Base-by-base conservation (phyloP, 2,329 filamentous ascomycete genomes). In the Phaeoacremonium minimum region DNA sequence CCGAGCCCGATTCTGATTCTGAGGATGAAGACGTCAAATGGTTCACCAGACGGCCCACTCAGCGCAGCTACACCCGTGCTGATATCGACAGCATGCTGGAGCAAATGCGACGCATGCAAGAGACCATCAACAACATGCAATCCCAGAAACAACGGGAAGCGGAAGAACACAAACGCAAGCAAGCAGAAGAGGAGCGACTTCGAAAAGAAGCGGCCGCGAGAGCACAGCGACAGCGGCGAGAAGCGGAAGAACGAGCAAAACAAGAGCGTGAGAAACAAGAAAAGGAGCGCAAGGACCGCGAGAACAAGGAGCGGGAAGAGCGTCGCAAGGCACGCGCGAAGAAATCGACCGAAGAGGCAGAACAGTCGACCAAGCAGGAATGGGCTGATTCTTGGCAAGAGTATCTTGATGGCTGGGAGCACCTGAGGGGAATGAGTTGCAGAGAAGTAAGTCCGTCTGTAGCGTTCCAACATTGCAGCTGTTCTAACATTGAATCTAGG, bases 171-270 rank as follows among this genome's bases (percentile, higher is more conserved):
- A n/a, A 26, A n/a, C 22, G 22, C 22, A 26, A n/a, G n/a, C 22
- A n/a, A 26, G n/a, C 9, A n/a, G 22, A 26, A n/a, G 22, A 26
- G 22, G 22, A 26, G 22, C 9, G 9, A 40, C 4, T 30, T 19
- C 15, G 30, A 42, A 38, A n/a, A 32, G 8, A 31, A 18, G n/a
- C 15, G 32, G 29, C n/a, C n/a, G n/a, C n/a, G 17, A 9, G 17
- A 18, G 36, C 15, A n/a, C n/a, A n/a, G n/a, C n/a, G n/a, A n/a
- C n/a, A n/a, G n/a, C n/a, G n/a, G 28, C 37, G 26, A 12, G 32
- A 36, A 19, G 32, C 37, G 26, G 15, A n/a, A 32, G 17, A 45
- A 28, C 17, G 35, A 28, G 26, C 38, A 15, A 33, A 42, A 18
- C 31, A 41, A 11, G 30, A 43, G 18, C 7, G 19, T 18, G 13